Percentiles rank a stretch among this genome's conserved stretches.
phyloP scores from a whole-genome alignment of 2,329 filamentous ascomycete species.

The Akanthomyces dipterigenus region DNA sequence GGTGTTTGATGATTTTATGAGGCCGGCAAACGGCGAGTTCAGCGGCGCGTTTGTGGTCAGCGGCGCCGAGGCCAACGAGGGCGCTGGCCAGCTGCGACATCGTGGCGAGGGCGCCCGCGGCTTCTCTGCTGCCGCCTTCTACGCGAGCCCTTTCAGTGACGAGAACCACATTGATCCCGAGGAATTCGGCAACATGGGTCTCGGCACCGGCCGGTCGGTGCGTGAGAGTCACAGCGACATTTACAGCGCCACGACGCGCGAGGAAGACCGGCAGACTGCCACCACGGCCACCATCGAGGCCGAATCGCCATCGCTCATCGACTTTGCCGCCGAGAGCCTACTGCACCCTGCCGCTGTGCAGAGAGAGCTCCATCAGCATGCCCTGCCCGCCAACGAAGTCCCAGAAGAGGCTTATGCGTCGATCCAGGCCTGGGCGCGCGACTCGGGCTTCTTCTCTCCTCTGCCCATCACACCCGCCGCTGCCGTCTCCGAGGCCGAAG shows the following conservation, averaged over 20 bases:
- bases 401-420: slow-evolving; percentile 46
- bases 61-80: slow-evolving; percentile 41
- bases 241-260: slow-evolving; percentile 50
- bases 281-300: slow-evolving; percentile 20
- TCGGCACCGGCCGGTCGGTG: slow-evolving; percentile 36
- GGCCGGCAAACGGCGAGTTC: slow-evolving; percentile 43
- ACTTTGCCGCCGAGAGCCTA: slow-evolving; percentile 21
- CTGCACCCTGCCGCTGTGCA: slow-evolving; percentile 29
- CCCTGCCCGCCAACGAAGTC: slow-evolving; percentile 44
- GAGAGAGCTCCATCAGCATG: slow-evolving; percentile 39
- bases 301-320: slow-evolving; percentile 25
- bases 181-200: slow-evolving; percentile 30
- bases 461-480: slow-evolving; percentile 45
- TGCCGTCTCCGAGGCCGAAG: slow-evolving; percentile 44
- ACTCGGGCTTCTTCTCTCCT: slow-evolving; percentile 55
- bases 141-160: slow-evolving; percentile 54
- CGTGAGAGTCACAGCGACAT: slow-evolving; percentile 47
- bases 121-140: slow-evolving; percentile 34
- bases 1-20: slow-evolving; percentile 55
- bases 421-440: slow-evolving; percentile 59
- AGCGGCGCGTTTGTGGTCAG: slow-evolving; percentile 52
- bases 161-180: slow-evolving; percentile 46
- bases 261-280: slow-evolving; percentile 18
- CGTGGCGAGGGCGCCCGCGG: slow-evolving; percentile 40
- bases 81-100: slow-evolving; percentile 42